Base-by-base conservation (phyloP, 2,329 filamentous ascomycete genomes). In the Colletotrichum euphorbiae region DNA sequence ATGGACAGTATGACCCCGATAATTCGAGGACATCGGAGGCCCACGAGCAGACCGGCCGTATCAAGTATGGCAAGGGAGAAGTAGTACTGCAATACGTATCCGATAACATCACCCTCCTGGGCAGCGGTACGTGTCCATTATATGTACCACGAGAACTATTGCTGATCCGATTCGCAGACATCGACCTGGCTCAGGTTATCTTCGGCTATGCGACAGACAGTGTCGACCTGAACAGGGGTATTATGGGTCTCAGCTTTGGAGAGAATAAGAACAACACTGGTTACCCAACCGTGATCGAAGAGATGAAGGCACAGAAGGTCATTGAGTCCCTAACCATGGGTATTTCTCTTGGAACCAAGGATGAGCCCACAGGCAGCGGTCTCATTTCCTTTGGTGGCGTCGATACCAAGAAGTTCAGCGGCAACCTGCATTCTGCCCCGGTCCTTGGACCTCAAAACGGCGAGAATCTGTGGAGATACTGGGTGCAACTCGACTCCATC, bases 351-450 rank as follows among this genome's bases (percentile, higher is more conserved):
- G 77, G 77, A 17, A 73, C 67, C 45, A 74, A 74, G 63, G 69
- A 71, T 21, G 73, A 75, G 62, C 59, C 67, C 21, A 71, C 67
- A 15, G 60, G 64, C 46, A 73, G 72, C 58, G 78, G 77, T 4
- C 69, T 73, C 43, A 70, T 80, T 63, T 75, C 83, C 21, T 84
- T 85, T 67, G 82, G 82, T 46, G 82, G 82, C 51, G 76, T 84
- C 33, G 82, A 84, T 73, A 83, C 80, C 17, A 78, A 76, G 46
- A 83, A 84, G 72, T 85, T 78, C 63, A 73, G 71, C 15, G 82
- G 82, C 45, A 71, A 77, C 21, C 74, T 80, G 31, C 67, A 74
- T 63, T 70, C 72, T 19, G 70, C 71, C 31, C 71, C 72, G 24
- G 77, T 78, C 52, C 73, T 78, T 17, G 60, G 64, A 3, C 77